Conservation (phyloP, 2,329 filamentous ascomycete genomes). For the Fusarium bulbicola region DNA sequence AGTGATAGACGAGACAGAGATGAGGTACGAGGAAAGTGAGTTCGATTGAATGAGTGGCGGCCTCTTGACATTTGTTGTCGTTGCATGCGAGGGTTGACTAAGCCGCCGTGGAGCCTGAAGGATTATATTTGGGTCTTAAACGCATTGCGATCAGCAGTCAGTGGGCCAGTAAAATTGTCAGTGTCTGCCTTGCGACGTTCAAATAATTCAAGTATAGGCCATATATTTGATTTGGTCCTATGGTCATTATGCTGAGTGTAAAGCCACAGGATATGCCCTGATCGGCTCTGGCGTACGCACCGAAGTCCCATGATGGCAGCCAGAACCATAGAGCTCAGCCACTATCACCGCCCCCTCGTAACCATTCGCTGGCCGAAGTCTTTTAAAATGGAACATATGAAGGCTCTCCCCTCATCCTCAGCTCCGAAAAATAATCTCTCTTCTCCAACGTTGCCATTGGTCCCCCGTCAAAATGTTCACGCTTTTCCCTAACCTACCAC, state of each 20-base stretch:
- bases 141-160: not conserved
- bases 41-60: not conserved
- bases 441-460: accelerated
- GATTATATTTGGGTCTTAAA: not conserved
- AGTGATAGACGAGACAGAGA: not conserved
- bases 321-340: not conserved
- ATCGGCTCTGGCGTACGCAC: not conserved
- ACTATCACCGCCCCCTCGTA: not conserved
- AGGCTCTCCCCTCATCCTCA: too few relatives aligned
- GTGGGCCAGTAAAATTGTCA: not conserved
- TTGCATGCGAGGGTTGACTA: not conserved
- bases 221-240: not conserved
- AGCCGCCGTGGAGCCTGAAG: not conserved
- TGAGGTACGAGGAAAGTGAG: too few relatives aligned
- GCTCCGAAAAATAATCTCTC: too few relatives aligned
- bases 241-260: too few relatives aligned
- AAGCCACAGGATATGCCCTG: not conserved
- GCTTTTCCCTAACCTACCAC: not conserved
- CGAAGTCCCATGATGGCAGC: not conserved
- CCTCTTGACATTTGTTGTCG: not conserved
- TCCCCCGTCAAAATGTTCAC: not conserved
- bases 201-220: not conserved
- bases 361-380: not conserved
- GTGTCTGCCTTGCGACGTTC: not conserved
- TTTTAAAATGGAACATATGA: not conserved